Percentiles rank a stretch among this genome's conserved stretches.
These are phyloP conservation scores for Heterobasidion parviporum DNA, from an alignment of 1,284 basidiomycete species.

Conservation along the genomic window DNA sequence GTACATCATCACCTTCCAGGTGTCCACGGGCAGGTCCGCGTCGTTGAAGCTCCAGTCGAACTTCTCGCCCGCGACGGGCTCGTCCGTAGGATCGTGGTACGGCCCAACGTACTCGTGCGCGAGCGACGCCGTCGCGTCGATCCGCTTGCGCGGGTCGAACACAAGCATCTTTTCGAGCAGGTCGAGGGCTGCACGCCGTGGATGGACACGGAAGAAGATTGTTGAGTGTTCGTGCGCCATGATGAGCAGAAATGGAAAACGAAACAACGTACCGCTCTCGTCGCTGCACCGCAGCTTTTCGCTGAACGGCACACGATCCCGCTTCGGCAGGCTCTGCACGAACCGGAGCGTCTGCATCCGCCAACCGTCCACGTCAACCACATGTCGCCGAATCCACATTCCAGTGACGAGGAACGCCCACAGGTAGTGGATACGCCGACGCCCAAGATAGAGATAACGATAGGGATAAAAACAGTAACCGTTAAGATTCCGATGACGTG, in stretches of 20 bases:
- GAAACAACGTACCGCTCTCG: slow-evolving; percentile 56
- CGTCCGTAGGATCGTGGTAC: slow-evolving; percentile 98
- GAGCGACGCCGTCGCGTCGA: slow-evolving; percentile 90
- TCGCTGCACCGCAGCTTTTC: slow-evolving; percentile 92
- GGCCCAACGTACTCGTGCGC: slow-evolving; percentile 93
- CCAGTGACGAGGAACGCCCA: too few species aligned
- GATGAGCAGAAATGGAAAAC: neutral
- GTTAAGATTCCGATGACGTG: neutral
- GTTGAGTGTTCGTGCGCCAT: neutral
- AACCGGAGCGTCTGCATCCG: slow-evolving; percentile 88
- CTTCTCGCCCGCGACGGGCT: slow-evolving; percentile 88
- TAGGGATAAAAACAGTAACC: neutral
- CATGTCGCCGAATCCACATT: too few species aligned
- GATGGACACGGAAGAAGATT: neutral
- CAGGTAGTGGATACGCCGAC: too few species aligned
- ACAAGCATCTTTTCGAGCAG: slow-evolving; percentile 98
- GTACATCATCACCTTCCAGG: slow-evolving; percentile 99
- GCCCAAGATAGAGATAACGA: neutral
- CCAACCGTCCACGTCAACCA: neutral
- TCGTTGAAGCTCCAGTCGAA: slow-evolving; percentile 99
- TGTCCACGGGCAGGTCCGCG: slow-evolving; percentile 97
- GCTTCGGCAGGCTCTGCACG: slow-evolving; percentile 94
- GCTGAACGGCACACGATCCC: slow-evolving; percentile 90
- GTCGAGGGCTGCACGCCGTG: slow-evolving; percentile 65
- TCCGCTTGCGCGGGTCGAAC: slow-evolving; percentile 95